A percentile compares a stretch with the other conserved stretches of the same genome.
Evolutionary conservation across 176 grass and related monocot genomes (phyloP).

Genomic region (Hsuehochloa calcarea): DNA sequence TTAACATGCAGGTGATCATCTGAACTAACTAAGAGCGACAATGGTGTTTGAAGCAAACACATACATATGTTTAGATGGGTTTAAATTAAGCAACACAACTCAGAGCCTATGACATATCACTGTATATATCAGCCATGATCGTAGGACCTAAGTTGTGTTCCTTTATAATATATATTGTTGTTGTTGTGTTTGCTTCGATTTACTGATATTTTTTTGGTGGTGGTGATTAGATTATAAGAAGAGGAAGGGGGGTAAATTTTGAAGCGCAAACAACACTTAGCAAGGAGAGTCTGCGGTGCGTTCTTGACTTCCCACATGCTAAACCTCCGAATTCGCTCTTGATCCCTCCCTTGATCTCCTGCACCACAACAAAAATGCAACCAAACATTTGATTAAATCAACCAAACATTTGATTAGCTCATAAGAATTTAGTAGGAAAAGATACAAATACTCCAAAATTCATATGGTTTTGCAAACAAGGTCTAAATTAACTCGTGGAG

Average conservation of each 20-base stretch:
- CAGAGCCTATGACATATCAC: constrained; percentile 36
- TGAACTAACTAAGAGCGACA: not conserved
- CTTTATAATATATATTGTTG: not conserved
- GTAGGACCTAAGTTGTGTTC: constrained; percentile 41
- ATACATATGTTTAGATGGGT: not conserved
- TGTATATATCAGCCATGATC: constrained; percentile 28
- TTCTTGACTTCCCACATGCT: constrained; percentile 89
- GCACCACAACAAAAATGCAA: not conserved
- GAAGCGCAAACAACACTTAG: constrained; percentile 44
- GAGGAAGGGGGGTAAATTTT: not conserved
- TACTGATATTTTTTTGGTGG: not conserved
- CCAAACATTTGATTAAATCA: not conserved
- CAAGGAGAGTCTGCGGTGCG: constrained; percentile 91
- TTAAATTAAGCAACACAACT: constrained; percentile 25
- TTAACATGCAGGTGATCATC: constrained; percentile 2
- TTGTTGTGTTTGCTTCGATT: not conserved
- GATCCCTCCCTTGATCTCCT: constrained; percentile 34
- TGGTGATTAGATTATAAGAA: constrained; percentile 17
- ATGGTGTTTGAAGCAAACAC: not conserved
- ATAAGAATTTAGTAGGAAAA: not conserved
- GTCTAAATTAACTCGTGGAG: not conserved
- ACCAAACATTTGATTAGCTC: not conserved
- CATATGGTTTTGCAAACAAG: not conserved
- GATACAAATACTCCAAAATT: not conserved
- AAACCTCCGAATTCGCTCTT: constrained; percentile 41